A percentile compares a stretch with the other conserved stretches of the same genome.
Evolutionary conservation across 805 yeast genomes (phyloP).

Genomic region (Metahyphopichia silvanorum): DNA sequence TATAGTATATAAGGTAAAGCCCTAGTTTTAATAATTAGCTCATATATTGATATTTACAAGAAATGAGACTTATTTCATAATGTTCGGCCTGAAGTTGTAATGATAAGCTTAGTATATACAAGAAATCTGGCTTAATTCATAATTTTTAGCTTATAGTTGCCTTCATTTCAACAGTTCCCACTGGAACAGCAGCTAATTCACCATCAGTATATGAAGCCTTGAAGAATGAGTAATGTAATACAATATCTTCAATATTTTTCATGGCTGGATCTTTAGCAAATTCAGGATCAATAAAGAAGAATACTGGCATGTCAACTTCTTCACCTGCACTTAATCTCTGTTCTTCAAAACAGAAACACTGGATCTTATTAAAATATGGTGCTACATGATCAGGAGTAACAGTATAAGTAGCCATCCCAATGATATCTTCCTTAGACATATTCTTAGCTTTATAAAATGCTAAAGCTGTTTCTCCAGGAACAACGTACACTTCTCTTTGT

Average conservation of each 20-base stretch:
- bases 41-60: no score
- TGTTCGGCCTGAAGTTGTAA: no score
- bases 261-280: constrained; percentile 89
- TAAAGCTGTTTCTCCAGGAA: constrained; percentile 97
- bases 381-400: constrained; percentile 97
- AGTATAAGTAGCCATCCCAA: constrained; percentile 98
- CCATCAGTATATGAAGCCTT: constrained; percentile 49
- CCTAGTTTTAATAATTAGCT: no score
- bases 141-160: not conserved
- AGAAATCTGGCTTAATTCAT: no score
- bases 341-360: constrained; percentile 97
- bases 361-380: constrained; percentile 93
- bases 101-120: no score
- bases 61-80: no score
- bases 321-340: constrained; percentile 92
- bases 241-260: constrained; percentile 86
- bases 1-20: no score
- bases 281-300: constrained; percentile 95
- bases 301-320: constrained; percentile 98
- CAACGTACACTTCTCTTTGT: constrained; percentile 86
- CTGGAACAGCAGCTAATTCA: constrained; percentile 38
- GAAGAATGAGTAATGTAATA: constrained; percentile 90
- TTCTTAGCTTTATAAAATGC: constrained; percentile 95
- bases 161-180: constrained; percentile 12
- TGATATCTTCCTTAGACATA: constrained; percentile 78